Evolutionary conservation across 805 yeast species (phyloP).

Genomic region (Peterozyma xylosa): DNA sequence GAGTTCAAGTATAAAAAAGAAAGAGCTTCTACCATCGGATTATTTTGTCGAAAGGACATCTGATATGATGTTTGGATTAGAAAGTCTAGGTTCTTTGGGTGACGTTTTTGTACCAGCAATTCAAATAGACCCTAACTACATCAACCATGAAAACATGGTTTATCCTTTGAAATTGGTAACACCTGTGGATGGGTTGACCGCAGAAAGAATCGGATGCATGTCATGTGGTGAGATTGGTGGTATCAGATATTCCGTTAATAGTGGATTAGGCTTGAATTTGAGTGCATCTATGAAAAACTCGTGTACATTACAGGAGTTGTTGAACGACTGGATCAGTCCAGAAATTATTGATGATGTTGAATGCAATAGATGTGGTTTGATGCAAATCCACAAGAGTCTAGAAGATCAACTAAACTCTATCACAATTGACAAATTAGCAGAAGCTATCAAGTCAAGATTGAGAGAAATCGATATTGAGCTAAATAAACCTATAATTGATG

Average conservation of each 20-base stretch:
- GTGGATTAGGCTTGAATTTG: conserved; percentile 66
- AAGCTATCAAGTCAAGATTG: conserved; percentile 36
- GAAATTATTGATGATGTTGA: conserved; percentile 91
- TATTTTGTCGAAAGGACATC: conserved; percentile 12
- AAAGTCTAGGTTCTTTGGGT: conserved; percentile 51
- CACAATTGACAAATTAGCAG: conserved; percentile 18
- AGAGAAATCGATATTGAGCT: conserved; percentile 46
- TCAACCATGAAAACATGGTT: conserved; percentile 32
- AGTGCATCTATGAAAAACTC: conserved; percentile 40
- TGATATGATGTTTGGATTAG: conserved; percentile 27
- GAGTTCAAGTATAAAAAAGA: conserved; percentile 15
- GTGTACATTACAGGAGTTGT: conserved; percentile 41
- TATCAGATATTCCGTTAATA: conserved; percentile 69
- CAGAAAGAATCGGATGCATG: conserved; percentile 86
- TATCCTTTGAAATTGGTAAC: conserved; percentile 58
- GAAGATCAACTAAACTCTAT: conserved; percentile 25
- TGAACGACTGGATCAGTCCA: conserved; percentile 64
- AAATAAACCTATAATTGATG: conserved; percentile 62
- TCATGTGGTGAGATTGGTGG: conserved; percentile 94
- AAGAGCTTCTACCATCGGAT: conserved; percentile 1
- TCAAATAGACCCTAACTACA: conserved; percentile 68
- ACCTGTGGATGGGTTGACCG: conserved; percentile 87
- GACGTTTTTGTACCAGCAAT: conserved; percentile 63
- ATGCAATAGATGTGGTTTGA: conserved; percentile 86
- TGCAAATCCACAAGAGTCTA: conserved; percentile 48